phyloP scores from a whole-genome alignment of 2,329 filamentous ascomycete genomes.

The Leptographium flavum region DNA sequence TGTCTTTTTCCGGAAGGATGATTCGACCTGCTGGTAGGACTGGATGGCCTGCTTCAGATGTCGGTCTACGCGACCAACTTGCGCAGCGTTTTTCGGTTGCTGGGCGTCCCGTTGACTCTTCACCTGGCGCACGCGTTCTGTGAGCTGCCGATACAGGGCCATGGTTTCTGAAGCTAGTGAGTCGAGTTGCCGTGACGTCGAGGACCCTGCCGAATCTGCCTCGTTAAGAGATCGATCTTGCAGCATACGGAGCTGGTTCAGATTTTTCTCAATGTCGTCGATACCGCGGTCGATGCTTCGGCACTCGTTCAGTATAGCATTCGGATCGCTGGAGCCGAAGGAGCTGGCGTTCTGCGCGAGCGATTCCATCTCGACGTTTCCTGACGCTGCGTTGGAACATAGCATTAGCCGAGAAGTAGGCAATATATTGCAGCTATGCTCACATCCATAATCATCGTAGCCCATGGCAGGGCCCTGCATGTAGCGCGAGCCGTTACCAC shows the following conservation, averaged over 20 bases:
- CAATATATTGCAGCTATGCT: background rate
- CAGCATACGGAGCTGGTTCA: conserved; percentile 56
- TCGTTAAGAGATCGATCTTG: conserved; percentile 62
- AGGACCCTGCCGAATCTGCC: conserved; percentile 53
- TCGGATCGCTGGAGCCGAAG: conserved; percentile 42
- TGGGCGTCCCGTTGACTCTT: conserved; percentile 63
- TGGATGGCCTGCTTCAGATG: conserved; percentile 70
- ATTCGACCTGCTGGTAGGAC: conserved; percentile 68
- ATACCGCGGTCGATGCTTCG: conserved; percentile 66
- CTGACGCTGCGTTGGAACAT: conserved; percentile 19
- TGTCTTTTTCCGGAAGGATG: conserved; percentile 63
- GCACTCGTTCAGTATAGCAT: conserved; percentile 74
- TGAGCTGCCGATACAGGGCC: conserved; percentile 65
- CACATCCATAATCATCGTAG: conserved; percentile 23
- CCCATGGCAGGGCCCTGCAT: conserved; percentile 18
- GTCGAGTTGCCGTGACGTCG: conserved; percentile 56
- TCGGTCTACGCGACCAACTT: conserved; percentile 69
- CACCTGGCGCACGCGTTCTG: conserved; percentile 63
- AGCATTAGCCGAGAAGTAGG: background rate
- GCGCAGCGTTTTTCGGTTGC: conserved; percentile 57
- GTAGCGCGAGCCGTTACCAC: conserved; percentile 13
- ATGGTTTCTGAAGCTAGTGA: conserved; percentile 65
- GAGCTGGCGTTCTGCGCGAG: conserved; percentile 37
- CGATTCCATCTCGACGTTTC: conserved; percentile 58
- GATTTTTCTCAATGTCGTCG: conserved; percentile 56